phyloP scores from a whole-genome alignment of 2,329 filamentous ascomycete species.

The Diaporthe ilicicola region DNA sequence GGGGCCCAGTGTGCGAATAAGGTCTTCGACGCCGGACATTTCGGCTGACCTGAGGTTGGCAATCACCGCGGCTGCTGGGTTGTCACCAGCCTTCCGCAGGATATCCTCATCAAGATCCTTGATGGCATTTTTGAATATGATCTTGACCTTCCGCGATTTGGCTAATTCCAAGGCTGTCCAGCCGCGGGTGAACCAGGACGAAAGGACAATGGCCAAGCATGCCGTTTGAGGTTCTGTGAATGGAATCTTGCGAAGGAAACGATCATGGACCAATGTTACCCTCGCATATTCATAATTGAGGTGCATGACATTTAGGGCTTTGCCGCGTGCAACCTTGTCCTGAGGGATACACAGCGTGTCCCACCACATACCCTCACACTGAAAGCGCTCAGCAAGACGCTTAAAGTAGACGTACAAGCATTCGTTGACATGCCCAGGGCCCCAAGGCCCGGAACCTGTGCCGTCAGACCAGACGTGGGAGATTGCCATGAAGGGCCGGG shows the following conservation, averaged over 20 bases:
- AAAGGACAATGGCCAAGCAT: slow-evolving; percentile 36
- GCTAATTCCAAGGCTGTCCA: slow-evolving; percentile 38
- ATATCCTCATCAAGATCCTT: slow-evolving; percentile 39
- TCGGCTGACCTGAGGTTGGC: background rate
- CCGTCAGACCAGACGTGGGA: slow-evolving; percentile 44
- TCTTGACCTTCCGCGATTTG: slow-evolving; percentile 35
- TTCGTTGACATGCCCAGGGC: slow-evolving; percentile 37
- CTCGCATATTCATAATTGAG: slow-evolving; percentile 37
- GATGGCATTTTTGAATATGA: slow-evolving; percentile 35
- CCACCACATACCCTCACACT: slow-evolving; percentile 44
- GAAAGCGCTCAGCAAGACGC: slow-evolving; percentile 34
- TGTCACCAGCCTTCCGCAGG: slow-evolving; percentile 7
- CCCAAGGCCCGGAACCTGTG: slow-evolving; percentile 37
- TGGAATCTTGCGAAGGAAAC: slow-evolving; percentile 27
- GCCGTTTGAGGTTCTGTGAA: slow-evolving; percentile 24
- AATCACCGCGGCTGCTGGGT: background rate
- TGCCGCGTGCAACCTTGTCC: slow-evolving; percentile 32
- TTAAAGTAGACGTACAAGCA: slow-evolving; percentile 40
- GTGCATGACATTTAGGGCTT: slow-evolving; percentile 38
- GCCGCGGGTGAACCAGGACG: slow-evolving; percentile 37
- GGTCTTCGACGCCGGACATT: slow-evolving; percentile 33
- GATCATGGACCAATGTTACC: slow-evolving; percentile 37
- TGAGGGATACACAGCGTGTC: slow-evolving; percentile 42
- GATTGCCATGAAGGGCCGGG: slow-evolving; percentile 38
- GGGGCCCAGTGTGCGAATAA: slow-evolving; percentile 36